Conservation (phyloP, 192 early-diverging fungal species). For the Obelidium mucronatum region DNA sequence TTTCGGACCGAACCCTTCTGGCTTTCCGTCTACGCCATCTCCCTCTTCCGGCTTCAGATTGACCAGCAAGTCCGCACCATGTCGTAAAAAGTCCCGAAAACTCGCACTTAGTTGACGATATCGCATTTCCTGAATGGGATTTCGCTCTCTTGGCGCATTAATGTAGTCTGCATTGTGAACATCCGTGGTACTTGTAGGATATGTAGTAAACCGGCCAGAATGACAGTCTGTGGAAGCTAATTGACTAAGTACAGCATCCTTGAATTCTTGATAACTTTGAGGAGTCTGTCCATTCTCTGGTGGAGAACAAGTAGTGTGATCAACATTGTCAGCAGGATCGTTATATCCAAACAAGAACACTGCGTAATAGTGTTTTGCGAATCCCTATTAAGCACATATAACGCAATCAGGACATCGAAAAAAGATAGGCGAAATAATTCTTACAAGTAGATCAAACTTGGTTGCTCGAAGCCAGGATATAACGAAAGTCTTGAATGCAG, state of each 20-base stretch:
- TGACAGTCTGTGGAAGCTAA: neutral
- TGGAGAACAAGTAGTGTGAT: neutral
- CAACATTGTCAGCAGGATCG: neutral
- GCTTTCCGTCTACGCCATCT: neutral
- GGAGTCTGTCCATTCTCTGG: neutral
- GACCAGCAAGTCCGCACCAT: neutral
- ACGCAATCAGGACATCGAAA: neutral
- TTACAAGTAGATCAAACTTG: slow-evolving; percentile 47
- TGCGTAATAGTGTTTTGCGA: slow-evolving; percentile 32
- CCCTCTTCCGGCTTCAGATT: neutral
- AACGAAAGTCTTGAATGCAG: slow-evolving; percentile 33
- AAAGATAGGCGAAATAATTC: neutral
- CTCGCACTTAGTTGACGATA: neutral
- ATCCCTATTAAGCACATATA: neutral
- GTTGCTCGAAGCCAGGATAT: slow-evolving; percentile 46
- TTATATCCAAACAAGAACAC: slow-evolving; percentile 15
- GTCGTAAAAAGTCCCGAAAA: slow-evolving; percentile 8
- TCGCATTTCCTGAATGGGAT: slow-evolving; percentile 11
- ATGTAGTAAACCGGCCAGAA: slow-evolving; percentile 23
- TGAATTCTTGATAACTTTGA: neutral
- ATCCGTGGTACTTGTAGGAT: neutral
- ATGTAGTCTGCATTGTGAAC: neutral
- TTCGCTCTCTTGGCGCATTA: neutral
- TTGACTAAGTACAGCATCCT: slow-evolving; percentile 3
- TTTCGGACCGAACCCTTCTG: neutral